phyloP scores from a whole-genome alignment of 805 yeast species.

The Barnettozyma sp. region DNA sequence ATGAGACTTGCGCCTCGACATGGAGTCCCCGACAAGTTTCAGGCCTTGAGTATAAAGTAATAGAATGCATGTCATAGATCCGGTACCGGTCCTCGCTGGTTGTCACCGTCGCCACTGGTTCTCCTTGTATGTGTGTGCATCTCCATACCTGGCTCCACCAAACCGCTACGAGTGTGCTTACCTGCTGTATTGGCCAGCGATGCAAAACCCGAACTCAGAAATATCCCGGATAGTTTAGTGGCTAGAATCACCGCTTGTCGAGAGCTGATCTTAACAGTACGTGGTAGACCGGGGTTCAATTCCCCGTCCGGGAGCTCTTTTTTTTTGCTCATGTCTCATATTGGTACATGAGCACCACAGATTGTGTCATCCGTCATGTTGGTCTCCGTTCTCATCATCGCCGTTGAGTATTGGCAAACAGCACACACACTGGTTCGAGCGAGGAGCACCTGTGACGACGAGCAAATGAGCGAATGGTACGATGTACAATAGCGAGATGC shows the following conservation, averaged over 20 bases:
- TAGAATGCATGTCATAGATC: neutral
- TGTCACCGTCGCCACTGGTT: too few species aligned
- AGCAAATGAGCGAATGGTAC: too few species aligned
- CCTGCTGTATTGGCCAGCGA: too few species aligned
- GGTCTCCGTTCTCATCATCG: too few species aligned
- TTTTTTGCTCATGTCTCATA: neutral
- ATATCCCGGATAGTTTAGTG: slow-evolving; percentile 4
- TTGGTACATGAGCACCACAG: neutral
- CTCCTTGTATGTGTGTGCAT: neutral
- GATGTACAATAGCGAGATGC: too few species aligned
- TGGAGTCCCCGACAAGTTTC: slow-evolving; percentile 5
- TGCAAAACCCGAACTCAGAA: neutral
- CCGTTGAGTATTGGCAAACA: too few species aligned
- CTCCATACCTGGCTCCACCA: too few species aligned
- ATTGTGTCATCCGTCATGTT: slow-evolving; percentile 2
- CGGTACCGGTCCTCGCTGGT: too few species aligned
- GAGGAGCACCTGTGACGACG: too few species aligned
- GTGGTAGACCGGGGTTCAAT: slow-evolving; percentile 5
- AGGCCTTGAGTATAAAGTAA: slow-evolving; percentile 1
- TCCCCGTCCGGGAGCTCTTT: slow-evolving; percentile 7
- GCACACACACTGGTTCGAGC: too few species aligned
- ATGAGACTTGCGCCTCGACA: slow-evolving; percentile 6
- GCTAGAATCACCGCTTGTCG: slow-evolving; percentile 5
- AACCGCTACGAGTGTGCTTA: too few species aligned
- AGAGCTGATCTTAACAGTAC: neutral